Evolutionary conservation across 805 yeast species (phyloP), one percentile per base, ranked within the genome.

Genomic region (Lipomyces anomalus): DNA sequence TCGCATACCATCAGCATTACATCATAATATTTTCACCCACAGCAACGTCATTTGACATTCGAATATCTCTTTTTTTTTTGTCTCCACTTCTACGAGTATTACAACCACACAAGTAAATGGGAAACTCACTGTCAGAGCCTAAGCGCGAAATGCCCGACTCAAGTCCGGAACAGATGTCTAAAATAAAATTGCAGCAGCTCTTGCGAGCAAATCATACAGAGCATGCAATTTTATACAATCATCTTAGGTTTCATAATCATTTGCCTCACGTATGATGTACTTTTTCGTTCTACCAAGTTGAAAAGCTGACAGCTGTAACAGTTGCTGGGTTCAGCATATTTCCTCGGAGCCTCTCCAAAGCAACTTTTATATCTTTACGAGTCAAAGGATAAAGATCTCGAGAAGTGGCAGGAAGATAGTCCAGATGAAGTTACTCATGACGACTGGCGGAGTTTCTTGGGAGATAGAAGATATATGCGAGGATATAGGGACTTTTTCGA

Each of bases 401-500:
- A 44, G 7, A 48, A 33, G 5, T 67, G 71, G 70, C 58, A 64
- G n/a, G 69, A 66, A 30, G 70, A 67, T 40, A 56, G 58, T 34
- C 70, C 71, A 0, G 56, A 57, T 11, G 72, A 63, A 29, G 66
- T 68, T 20, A 64, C 68, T 0, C 60, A 55, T 35, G 61, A 57
- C 29, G 66, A 66, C 21, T 59, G 69, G 52, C 43, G 47, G 13
- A 57, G 59, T 18, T 60, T 54, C 30, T 50, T 53, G 22, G 69
- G 70, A n/a, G 44, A 64, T 13, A 44, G 44, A 43, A 50, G 54
- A 40, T 50, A 62, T 44, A 67, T 64, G 43, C 50, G 62, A 22
- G 65, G 69, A 3, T 69, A 57, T 46, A 62, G 53, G 34, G 70
- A 68, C 44, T 68, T 57, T 45, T 68, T 67, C 53, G 73, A 69